Conservation (phyloP, 768 basidiomycete species). For the Clavaria fumosa region DNA sequence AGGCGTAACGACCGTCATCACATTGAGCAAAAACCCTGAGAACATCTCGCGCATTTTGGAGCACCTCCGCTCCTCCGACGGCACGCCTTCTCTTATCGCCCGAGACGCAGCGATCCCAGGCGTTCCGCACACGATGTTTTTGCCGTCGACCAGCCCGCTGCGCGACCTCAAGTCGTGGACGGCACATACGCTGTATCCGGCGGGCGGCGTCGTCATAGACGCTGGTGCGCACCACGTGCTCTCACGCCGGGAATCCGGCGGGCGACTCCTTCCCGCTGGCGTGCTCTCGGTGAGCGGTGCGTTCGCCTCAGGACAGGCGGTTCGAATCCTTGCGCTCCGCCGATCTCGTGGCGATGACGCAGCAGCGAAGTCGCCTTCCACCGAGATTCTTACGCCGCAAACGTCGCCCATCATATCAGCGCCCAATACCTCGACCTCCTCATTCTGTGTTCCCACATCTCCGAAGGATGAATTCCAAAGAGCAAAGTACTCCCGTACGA, state of each 20-base stretch:
- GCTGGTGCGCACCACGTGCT: slow-evolving; percentile 79
- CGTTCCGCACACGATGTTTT: slow-evolving; percentile 73
- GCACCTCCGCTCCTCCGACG: slow-evolving; percentile 14
- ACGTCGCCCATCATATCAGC: no score
- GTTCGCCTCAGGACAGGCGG: slow-evolving; percentile 92
- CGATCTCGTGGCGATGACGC: no score
- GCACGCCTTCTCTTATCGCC: background rate
- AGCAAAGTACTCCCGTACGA: no score
- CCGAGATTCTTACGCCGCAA: no score
- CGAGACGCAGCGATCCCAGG: slow-evolving; percentile 12
- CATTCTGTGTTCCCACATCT: no score
- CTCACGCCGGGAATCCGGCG: slow-evolving; percentile 74
- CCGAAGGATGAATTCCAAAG: no score
- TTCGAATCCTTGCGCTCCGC: slow-evolving; percentile 74
- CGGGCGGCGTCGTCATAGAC: slow-evolving; percentile 83
- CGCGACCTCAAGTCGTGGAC: slow-evolving; percentile 93
- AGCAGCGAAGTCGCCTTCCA: no score
- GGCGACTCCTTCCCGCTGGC: slow-evolving; percentile 82
- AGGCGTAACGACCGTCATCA: slow-evolving; percentile 84
- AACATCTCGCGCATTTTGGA: slow-evolving; percentile 73
- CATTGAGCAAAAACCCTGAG: slow-evolving; percentile 64
- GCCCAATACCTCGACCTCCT: no score
- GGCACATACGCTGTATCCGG: slow-evolving; percentile 80
- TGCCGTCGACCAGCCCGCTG: slow-evolving; percentile 52
- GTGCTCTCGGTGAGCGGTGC: slow-evolving; percentile 75